Evolutionary conservation across 2,329 filamentous ascomycete genomes (phyloP), one percentile per base, ranked within the genome.

Genomic region (Tolypocladium endophyticum): DNA sequence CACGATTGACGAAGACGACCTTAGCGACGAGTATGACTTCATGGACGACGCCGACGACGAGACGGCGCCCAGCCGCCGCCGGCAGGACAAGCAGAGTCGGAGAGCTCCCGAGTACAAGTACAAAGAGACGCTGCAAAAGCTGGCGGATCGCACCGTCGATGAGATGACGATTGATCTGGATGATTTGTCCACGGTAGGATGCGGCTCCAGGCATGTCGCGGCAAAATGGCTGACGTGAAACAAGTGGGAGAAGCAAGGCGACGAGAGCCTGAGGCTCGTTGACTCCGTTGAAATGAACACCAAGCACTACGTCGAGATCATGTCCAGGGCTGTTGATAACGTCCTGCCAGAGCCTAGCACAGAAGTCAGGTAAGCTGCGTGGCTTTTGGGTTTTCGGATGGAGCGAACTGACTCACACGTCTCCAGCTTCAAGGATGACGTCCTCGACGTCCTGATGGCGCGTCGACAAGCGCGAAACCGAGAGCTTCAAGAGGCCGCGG

Each of bases 381-480:
- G 7, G 20, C 25, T 7, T 8, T 9, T 39, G 20, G 3, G 3
- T 6, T 4, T 16, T n/a, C 7, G 16, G 3, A n/a, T 3, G 3
- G 35, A 2, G 3, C n/a, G 23, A 47, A 23, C 59, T 60, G 39
- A 43, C 55, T 52, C 5, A 30, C 50, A 43, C 14, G n/a, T 28
- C 38, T 65, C 5, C 54, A 91, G 88, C 66, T 97, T 96, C 81
- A 97, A 97, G 74, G 92, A 97, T 70, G 94, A 99, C 74, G 92
- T 97, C 12, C 82, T 99, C 52, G 94, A 99, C 74, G 90, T 99
- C 36, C 88, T 99, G 69, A 95, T 97, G 88, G 90, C 91, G 47
- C 90, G 96, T 71, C 87, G 94, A 67, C 87, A 90, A 67, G 88
- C 87, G 68, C 86, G 92, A 66, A 97, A 99, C 72, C 88, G 90